phyloP scores from a whole-genome alignment of 1,139 yeast species.

The Geotrichum fermentans region DNA sequence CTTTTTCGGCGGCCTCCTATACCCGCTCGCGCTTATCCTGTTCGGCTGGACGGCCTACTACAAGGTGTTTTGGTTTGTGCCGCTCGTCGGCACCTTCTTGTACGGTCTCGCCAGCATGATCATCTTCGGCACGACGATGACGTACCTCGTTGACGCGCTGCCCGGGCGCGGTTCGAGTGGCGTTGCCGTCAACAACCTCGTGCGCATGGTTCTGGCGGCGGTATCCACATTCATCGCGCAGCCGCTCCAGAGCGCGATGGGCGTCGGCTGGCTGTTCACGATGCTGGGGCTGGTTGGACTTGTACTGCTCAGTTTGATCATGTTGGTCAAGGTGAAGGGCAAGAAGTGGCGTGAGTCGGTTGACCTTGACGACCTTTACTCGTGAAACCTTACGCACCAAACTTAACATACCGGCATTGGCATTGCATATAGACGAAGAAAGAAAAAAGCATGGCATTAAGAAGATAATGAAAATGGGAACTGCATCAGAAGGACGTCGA shows the following conservation, averaged over 20 bases:
- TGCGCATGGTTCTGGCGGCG: conserved; percentile 71
- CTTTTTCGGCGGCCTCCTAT: conserved; percentile 55
- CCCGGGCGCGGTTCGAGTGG: conserved; percentile 92
- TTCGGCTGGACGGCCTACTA: conserved; percentile 79
- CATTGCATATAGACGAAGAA: not conserved
- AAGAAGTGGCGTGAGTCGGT: conserved; percentile 59
- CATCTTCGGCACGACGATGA: conserved; percentile 73
- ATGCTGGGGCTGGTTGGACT: conserved; percentile 49
- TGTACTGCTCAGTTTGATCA: conserved; percentile 43
- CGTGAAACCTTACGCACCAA: not conserved
- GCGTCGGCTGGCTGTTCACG: conserved; percentile 65
- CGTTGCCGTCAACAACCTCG: conserved; percentile 72
- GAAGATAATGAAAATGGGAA: not conserved
- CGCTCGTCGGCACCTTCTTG: conserved; percentile 72
- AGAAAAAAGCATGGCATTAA: not conserved
- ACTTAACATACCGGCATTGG: not conserved
- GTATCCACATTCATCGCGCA: conserved; percentile 70
- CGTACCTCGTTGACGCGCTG: conserved; percentile 76
- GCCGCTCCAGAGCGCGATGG: conserved; percentile 56
- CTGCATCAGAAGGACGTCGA: not conserved
- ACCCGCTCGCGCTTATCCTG: conserved; percentile 62
- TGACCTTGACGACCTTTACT: conserved; percentile 46
- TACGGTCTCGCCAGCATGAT: conserved; percentile 84
- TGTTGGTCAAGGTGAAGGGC: conserved; percentile 55
- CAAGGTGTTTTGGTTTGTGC: conserved; percentile 64